Percentiles rank a stretch among this genome's conserved stretches.
Conservation (phyloP, 768 basidiomycete genomes). For the Collybia nuda region DNA sequence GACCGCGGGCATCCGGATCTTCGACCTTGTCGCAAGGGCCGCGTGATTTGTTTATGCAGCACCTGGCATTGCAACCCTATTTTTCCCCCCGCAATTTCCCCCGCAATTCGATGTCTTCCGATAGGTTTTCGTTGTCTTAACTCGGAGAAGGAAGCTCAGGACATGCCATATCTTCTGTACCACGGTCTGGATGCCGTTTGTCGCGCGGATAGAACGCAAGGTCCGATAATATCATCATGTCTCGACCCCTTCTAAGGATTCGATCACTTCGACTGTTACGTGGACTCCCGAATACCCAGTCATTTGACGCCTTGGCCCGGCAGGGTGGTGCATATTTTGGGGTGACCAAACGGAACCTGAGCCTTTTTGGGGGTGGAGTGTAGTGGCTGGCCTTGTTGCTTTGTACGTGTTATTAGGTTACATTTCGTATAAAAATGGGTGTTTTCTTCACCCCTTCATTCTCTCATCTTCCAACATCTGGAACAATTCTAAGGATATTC, state of each 20-base stretch:
- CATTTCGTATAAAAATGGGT: slow-evolving; percentile 25
- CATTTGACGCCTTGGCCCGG: slow-evolving; percentile 2
- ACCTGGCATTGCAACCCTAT: no score
- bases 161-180: no score
- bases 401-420: slow-evolving; percentile 22
- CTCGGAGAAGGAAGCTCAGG: no score
- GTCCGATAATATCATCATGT: no score
- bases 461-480: background rate
- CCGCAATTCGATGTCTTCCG: no score
- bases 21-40: slow-evolving; percentile 1
- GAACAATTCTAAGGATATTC: background rate
- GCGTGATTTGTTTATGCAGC: background rate
- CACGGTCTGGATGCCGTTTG: no score
- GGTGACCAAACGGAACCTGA: background rate
- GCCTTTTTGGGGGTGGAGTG: slow-evolving; percentile 5
- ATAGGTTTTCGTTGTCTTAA: no score
- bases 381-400: slow-evolving; percentile 9
- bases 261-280: background rate
- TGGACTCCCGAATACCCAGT: slow-evolving; percentile 3
- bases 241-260: no score
- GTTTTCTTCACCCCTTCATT: slow-evolving; percentile 5
- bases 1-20: slow-evolving; percentile 5
- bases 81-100: no score
- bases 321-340: slow-evolving; percentile 1
- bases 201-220: no score